Conservation (phyloP, 805 yeast genomes). For the Ogataea angusta region DNA sequence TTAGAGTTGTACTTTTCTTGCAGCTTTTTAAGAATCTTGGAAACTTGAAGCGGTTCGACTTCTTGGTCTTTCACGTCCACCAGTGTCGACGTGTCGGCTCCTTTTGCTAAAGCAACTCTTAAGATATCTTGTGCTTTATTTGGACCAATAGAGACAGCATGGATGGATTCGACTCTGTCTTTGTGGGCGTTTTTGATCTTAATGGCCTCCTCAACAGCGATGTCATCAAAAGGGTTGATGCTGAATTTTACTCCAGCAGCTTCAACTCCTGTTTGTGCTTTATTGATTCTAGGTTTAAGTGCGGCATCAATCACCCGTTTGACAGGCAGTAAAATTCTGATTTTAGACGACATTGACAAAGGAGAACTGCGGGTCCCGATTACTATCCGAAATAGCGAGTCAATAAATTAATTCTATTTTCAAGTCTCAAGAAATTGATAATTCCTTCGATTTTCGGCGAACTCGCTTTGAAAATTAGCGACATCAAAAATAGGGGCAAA, state of each 20-base stretch:
- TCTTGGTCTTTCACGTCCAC: slow-evolving; percentile 67
- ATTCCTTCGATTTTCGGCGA: slow-evolving; percentile 1
- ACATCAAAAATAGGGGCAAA: slow-evolving; percentile 1
- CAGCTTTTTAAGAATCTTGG: slow-evolving; percentile 74
- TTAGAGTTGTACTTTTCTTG: slow-evolving; percentile 71
- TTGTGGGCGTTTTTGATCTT: slow-evolving; percentile 67
- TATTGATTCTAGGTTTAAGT: slow-evolving; percentile 86
- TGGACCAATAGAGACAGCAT: slow-evolving; percentile 90
- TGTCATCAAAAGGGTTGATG: slow-evolving; percentile 96
- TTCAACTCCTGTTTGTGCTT: slow-evolving; percentile 79
- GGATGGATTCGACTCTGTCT: slow-evolving; percentile 70
- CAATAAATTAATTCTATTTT: not conserved
- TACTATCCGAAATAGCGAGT: not conserved
- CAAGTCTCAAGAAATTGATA: not conserved
- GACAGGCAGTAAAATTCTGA: slow-evolving; percentile 85
- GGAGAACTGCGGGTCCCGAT: too few species aligned
- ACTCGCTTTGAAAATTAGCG: slow-evolving; percentile 3
- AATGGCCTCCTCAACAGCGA: slow-evolving; percentile 93
- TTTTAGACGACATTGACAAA: slow-evolving; percentile 41
- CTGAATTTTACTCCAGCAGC: slow-evolving; percentile 87
- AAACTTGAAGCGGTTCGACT: slow-evolving; percentile 85
- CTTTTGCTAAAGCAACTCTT: slow-evolving; percentile 90
- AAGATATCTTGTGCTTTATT: slow-evolving; percentile 82
- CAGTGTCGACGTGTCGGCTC: slow-evolving; percentile 83
- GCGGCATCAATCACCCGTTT: slow-evolving; percentile 95